Conservation (phyloP, 305 asterid genomes). For the Fraxinus albicans region DNA sequence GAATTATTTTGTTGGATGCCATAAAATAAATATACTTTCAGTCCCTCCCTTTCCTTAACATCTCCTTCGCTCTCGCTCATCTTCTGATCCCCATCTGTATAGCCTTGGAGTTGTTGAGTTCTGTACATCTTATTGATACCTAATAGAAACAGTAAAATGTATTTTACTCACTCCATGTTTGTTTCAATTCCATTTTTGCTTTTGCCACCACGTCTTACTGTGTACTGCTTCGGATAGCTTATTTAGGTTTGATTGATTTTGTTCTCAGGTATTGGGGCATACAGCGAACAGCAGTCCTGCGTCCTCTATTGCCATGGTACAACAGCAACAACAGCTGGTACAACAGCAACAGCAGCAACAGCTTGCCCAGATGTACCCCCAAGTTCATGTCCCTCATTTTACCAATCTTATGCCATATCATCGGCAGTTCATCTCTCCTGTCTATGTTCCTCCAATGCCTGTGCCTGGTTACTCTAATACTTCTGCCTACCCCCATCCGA, state of each 20-base stretch:
- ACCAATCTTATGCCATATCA: slow-evolving; percentile 82
- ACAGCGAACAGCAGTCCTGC: slow-evolving; percentile 52
- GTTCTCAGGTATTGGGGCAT: slow-evolving; percentile 57
- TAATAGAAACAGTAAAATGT: not conserved
- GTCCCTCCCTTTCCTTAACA: not conserved
- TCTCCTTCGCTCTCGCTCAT: not conserved
- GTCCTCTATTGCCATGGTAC: slow-evolving; percentile 70
- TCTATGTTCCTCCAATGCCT: slow-evolving; percentile 87
- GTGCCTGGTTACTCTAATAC: slow-evolving; percentile 85
- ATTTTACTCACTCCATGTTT: not conserved
- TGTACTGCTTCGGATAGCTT: not conserved
- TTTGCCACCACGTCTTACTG: not conserved
- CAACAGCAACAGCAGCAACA: slow-evolving; percentile 66
- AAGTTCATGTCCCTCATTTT: slow-evolving; percentile 75
- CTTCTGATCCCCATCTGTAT: not conserved
- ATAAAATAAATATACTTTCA: not conserved
- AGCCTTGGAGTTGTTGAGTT: not conserved
- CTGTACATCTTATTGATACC: not conserved
- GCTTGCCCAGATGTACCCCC: slow-evolving; percentile 95
- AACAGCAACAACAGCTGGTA: slow-evolving; percentile 38
- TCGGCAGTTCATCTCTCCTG: slow-evolving; percentile 74
- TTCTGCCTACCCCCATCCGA: slow-evolving; percentile 83
- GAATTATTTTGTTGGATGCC: slow-evolving; percentile 24
- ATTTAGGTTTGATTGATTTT: slow-evolving; percentile 7
- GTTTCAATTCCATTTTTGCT: not conserved